These are phyloP conservation scores for Bruguiera gymnorhiza DNA, from an alignment of 345 rosid species.

Conservation along the genomic window DNA sequence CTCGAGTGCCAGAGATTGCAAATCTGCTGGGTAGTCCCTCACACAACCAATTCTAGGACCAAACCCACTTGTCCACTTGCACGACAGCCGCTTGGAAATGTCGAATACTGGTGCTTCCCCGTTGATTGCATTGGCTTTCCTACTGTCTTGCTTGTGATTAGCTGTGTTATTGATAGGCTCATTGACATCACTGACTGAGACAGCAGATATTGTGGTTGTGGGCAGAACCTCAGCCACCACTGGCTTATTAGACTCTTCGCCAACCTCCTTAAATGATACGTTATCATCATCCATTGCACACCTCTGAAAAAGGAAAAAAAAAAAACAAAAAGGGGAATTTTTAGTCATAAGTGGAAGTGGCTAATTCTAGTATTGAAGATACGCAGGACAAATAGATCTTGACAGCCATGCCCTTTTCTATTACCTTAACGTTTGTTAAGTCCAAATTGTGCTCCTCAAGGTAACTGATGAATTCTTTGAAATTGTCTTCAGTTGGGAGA, in stretches of 20 bases:
- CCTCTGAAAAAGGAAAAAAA: conserved; percentile 10
- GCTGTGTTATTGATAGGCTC: not conserved
- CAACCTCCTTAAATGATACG: conserved; percentile 20
- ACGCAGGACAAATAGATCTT: no score
- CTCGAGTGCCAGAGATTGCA: conserved; percentile 56
- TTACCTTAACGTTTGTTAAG: conserved; percentile 26
- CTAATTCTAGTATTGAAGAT: no score
- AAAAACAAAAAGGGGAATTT: not conserved
- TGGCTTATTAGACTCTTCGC: conserved; percentile 18
- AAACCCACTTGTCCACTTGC: conserved; percentile 72
- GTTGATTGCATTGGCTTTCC: conserved; percentile 18
- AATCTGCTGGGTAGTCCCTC: conserved; percentile 62
- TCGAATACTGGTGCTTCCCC: conserved; percentile 35
- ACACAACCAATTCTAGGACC: conserved; percentile 75
- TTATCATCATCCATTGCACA: conserved; percentile 22
- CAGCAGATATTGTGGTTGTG: not conserved
- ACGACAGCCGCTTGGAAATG: conserved; percentile 44
- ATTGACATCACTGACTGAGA: not conserved
- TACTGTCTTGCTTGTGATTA: not conserved
- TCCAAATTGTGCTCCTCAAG: conserved; percentile 25
- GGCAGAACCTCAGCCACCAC: conserved; percentile 5
- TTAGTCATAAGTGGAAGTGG: no score
- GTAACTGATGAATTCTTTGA: conserved; percentile 28
- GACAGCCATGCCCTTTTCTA: no score
- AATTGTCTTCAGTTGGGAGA: conserved; percentile 27